Percentiles rank a stretch among this genome's conserved stretches.
Conservation (phyloP, 23 red algal genomes). For the Gracilariopsis chorda region DNA sequence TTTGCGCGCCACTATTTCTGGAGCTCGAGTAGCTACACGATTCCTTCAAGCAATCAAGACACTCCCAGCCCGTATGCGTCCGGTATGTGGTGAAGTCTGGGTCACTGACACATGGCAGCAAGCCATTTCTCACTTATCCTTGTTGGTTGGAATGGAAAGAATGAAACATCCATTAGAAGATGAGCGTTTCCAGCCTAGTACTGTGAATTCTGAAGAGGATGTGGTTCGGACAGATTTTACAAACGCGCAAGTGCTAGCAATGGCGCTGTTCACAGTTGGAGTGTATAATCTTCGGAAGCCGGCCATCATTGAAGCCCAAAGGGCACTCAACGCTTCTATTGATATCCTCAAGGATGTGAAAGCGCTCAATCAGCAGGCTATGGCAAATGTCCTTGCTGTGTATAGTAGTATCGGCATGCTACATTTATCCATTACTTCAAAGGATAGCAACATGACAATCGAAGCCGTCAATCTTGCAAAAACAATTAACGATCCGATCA, state of each 20-base stretch:
- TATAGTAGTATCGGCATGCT: constrained; percentile 20
- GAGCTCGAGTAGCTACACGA: background rate
- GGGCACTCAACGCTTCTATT: constrained; percentile 5
- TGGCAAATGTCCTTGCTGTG: constrained; percentile 42
- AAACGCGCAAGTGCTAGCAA: constrained; percentile 10
- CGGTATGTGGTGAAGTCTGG: background rate
- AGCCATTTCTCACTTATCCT: constrained; percentile 18
- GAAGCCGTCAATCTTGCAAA: constrained; percentile 6
- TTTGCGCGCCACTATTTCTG: constrained; percentile 23
- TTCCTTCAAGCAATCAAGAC: constrained; percentile 24
- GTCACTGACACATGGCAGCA: constrained; percentile 53
- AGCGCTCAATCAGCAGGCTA: constrained; percentile 1
- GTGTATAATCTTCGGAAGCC: constrained; percentile 52
- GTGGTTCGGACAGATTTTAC: constrained; percentile 6
- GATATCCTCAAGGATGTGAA: background rate
- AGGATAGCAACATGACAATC: constrained; percentile 11
- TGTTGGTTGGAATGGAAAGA: constrained; percentile 25
- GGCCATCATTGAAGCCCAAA: constrained; percentile 19
- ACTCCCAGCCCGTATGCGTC: background rate
- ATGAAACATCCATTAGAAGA: background rate
- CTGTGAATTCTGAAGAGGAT: background rate
- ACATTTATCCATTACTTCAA: background rate
- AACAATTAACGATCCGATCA: constrained; percentile 30
- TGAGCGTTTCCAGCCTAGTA: background rate
- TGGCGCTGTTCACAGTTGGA: constrained; percentile 40